Evolutionary conservation across 805 yeast species (phyloP).

Genomic region (Wickerhamiella brachini): DNA sequence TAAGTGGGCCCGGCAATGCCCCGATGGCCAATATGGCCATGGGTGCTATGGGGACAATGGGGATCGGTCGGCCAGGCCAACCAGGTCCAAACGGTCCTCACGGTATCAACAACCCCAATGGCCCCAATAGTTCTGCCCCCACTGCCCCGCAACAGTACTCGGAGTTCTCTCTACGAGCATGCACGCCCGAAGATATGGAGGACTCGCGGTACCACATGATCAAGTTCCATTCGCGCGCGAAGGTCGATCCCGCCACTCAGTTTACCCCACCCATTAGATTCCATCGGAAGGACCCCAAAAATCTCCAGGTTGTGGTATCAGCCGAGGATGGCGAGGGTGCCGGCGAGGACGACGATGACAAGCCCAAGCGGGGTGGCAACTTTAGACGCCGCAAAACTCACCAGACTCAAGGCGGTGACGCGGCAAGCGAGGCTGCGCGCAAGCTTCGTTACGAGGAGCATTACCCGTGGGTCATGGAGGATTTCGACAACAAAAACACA

Average conservation of each 20-base stretch:
- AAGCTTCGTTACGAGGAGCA: slow-evolving; percentile 87
- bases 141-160: slow-evolving; percentile 10
- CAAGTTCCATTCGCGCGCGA: slow-evolving; percentile 60
- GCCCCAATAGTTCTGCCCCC: neutral
- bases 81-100: too few relatives aligned
- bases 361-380: slow-evolving; percentile 28
- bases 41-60: neutral
- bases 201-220: slow-evolving; percentile 67
- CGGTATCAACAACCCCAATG: neutral
- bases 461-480: slow-evolving; percentile 97
- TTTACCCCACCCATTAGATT: slow-evolving; percentile 75
- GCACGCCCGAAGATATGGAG: slow-evolving; percentile 54
- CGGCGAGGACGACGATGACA: slow-evolving; percentile 8
- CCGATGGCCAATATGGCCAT: slow-evolving; percentile 6
- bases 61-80: neutral
- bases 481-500: slow-evolving; percentile 84
- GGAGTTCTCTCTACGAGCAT: slow-evolving; percentile 54
- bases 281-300: slow-evolving; percentile 88
- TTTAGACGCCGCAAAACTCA: slow-evolving; percentile 52
- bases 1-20: neutral
- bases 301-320: slow-evolving; percentile 65
- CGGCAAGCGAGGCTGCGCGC: slow-evolving; percentile 67
- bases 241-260: slow-evolving; percentile 54
- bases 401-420: slow-evolving; percentile 70
- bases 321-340: slow-evolving; percentile 12